Conservation (phyloP, 2,329 filamentous ascomycete genomes). For the Aureobasidium sp. region DNA sequence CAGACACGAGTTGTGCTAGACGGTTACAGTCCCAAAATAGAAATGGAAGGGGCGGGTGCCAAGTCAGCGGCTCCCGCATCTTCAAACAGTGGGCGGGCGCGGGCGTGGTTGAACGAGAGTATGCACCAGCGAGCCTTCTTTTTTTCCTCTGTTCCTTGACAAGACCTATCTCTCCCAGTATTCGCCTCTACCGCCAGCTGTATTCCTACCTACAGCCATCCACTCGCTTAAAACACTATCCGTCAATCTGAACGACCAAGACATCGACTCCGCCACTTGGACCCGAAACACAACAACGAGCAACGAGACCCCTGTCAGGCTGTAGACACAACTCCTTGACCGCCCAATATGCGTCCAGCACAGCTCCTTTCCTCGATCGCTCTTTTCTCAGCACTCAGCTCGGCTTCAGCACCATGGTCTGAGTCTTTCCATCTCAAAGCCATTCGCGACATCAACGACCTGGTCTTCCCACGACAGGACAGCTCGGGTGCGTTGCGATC, state of each 20-base stretch:
- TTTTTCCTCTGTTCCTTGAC: not conserved
- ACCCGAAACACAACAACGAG: not conserved
- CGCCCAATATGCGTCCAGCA: constrained; percentile 26
- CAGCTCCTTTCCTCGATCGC: constrained; percentile 22
- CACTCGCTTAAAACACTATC: not conserved
- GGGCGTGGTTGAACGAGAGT: not conserved
- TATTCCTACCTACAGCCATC: not conserved
- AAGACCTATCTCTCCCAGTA: not conserved
- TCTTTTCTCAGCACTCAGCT: constrained; percentile 23
- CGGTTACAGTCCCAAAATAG: not conserved
- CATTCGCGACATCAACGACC: constrained; percentile 20
- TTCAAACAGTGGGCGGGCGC: constrained; percentile 2
- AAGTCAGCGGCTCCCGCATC: not conserved
- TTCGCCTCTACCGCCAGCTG: not conserved
- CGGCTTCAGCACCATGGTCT: constrained; percentile 21
- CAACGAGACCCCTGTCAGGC: not conserved
- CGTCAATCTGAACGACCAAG: not conserved
- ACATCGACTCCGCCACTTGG: not conserved
- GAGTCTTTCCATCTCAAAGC: constrained; percentile 19
- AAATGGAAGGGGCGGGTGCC: constrained; percentile 4
- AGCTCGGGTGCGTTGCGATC: constrained; percentile 11
- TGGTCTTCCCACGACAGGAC: constrained; percentile 20
- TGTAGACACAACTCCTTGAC: not conserved
- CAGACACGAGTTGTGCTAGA: not conserved
- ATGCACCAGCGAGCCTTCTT: not conserved